Evolutionary conservation across 1,139 yeast genomes (phyloP), one percentile per base, ranked within the genome.

Genomic region (Nakaseomyces bracarensis): DNA sequence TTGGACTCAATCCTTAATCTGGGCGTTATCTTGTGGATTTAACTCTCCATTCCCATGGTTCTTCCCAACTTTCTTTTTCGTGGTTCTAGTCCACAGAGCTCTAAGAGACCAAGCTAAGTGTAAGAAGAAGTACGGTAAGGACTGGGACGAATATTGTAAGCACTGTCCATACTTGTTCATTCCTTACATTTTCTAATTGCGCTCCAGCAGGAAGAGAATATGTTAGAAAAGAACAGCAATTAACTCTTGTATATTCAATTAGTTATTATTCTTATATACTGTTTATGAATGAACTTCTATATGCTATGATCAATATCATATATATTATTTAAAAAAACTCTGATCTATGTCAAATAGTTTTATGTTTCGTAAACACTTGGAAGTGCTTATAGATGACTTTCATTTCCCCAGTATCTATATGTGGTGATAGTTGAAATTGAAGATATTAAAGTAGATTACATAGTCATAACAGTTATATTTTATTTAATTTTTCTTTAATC

Each of bases 21-120:
- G 98, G 98, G 96, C 93, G 8, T 70, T 91, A 49, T 75, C 80
- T 49, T 86, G 96, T 64, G 98, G 98, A 1, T 78, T 80, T 62
- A 71, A 70, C 34, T 83, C 95, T 3, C 85, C 91, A 40, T 77
- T 91, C 70, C 96, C 96, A 37, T 91, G 95, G 91, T 91, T 91
- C 67, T 91, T 82, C 77, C 97, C 98, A 2, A 68, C 71, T 29
- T 91, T 91, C 70, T 91, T 87, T 75, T 75, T 87, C 49, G 69
- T 81, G 54, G 96, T 87, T 49, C 76, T 91, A 61, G 65, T 82
- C 41, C 98, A 91, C 65, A 81, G 98, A 66, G 87, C 95, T 28
- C 63, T 70, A 51, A 81, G 98, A 67, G 98, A 91, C 67, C 75
- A 79, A 51, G 74, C 78, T 52, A 86, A 91, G 65, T 86, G 96